Conservation (phyloP, 768 basidiomycete species). For the Lactarius akahatsu region DNA sequence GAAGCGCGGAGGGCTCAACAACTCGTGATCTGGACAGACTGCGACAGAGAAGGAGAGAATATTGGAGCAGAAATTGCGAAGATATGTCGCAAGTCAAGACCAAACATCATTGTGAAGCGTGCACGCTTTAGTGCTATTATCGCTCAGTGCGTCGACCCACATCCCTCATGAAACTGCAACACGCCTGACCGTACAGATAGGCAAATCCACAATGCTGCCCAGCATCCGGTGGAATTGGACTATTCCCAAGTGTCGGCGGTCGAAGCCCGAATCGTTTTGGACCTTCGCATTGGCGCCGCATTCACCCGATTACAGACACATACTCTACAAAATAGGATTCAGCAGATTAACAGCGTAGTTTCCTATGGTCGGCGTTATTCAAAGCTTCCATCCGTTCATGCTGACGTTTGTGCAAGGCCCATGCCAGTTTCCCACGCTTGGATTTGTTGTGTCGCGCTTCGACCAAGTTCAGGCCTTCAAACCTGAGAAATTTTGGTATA, state of each 20-base stretch:
- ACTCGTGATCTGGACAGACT: slow-evolving; percentile 99
- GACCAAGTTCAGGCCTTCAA: slow-evolving; percentile 83
- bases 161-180: neutral
- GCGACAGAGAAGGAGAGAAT: slow-evolving; percentile 97
- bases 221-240: slow-evolving; percentile 86
- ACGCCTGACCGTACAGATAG: slow-evolving; percentile 41
- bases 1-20: slow-evolving; percentile 76
- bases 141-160: slow-evolving; percentile 65
- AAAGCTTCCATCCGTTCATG: slow-evolving; percentile 16
- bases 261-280: slow-evolving; percentile 82
- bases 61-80: slow-evolving; percentile 85
- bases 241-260: slow-evolving; percentile 85
- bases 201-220: slow-evolving; percentile 93
- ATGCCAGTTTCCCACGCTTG: slow-evolving; percentile 97
- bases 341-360: slow-evolving; percentile 59
- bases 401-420: slow-evolving; percentile 57
- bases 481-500: slow-evolving; percentile 92
- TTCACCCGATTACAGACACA: slow-evolving; percentile 91
- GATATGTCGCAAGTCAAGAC: slow-evolving; percentile 72
- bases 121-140: slow-evolving; percentile 98
- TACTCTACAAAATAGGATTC: slow-evolving; percentile 61
- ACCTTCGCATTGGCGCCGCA: slow-evolving; percentile 89
- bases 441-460: slow-evolving; percentile 94
- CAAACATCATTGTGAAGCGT: slow-evolving; percentile 72
- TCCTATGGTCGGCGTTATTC: slow-evolving; percentile 70